These are phyloP conservation scores for Neonectria sp. DNA, from an alignment of 2,329 filamentous ascomycete genomes.

Conservation along the genomic window DNA sequence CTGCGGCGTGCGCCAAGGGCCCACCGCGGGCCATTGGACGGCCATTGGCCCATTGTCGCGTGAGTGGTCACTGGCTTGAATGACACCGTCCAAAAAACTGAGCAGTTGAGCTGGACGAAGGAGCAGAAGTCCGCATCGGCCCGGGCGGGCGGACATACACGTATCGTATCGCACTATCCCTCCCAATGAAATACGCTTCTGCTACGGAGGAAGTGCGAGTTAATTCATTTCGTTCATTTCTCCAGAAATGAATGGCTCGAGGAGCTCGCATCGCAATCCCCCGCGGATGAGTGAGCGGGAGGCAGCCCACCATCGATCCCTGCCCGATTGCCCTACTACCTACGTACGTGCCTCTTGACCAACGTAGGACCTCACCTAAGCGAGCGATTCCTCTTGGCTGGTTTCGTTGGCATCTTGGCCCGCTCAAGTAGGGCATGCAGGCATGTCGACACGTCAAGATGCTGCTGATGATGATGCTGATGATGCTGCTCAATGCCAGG, in stretches of 20 bases:
- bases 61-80: constrained; percentile 32
- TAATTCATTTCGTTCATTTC: constrained; percentile 4
- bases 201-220: constrained; percentile 1
- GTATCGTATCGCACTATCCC: not conserved
- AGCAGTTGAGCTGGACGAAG: not conserved
- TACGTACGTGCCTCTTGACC: not conserved
- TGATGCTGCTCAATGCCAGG: not conserved
- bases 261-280: not conserved
- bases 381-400: constrained; percentile 14
- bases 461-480: not conserved
- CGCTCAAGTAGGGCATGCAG: not conserved
- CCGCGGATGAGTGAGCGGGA: constrained; percentile 14
- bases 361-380: constrained; percentile 16
- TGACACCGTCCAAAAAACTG: not conserved
- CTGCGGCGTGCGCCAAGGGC: constrained; percentile 42
- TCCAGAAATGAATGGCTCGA: constrained; percentile 1
- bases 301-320: constrained; percentile 25
- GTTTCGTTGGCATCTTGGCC: constrained; percentile 6
- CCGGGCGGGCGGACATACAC: not conserved
- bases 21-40: constrained; percentile 17
- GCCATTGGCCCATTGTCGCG: constrained; percentile 36
- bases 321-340: constrained; percentile 8
- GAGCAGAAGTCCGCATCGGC: not conserved
- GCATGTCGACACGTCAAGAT: not conserved
- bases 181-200: not conserved